A percentile compares a stretch with the other conserved stretches of the same genome.
These are phyloP conservation scores for Cryptococcus amylolentus DNA, from an alignment of 1,284 basidiomycete species.

Conservation along the genomic window DNA sequence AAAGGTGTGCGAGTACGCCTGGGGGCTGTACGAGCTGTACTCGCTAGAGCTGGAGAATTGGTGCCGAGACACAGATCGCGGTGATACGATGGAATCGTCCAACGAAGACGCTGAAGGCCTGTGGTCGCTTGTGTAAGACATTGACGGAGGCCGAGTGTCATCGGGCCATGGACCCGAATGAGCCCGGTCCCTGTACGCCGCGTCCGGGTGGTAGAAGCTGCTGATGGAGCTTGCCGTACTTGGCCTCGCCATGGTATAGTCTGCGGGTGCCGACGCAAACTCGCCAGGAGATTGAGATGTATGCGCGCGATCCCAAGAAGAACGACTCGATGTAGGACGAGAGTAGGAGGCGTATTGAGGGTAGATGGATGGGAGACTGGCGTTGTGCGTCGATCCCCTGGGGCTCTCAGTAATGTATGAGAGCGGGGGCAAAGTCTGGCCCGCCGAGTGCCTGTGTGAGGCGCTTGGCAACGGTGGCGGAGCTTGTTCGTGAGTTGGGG, in stretches of 20 bases:
- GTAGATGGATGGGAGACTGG: no score
- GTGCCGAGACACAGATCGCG: neutral
- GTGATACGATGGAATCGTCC: neutral
- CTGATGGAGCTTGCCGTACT: slow-evolving; percentile 13
- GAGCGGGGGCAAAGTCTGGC: slow-evolving; percentile 13
- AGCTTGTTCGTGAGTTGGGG: slow-evolving; percentile 11
- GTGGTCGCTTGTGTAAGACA: neutral
- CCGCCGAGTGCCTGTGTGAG: neutral
- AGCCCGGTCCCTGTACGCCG: neutral
- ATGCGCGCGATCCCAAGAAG: slow-evolving; percentile 6
- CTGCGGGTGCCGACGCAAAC: slow-evolving; percentile 8
- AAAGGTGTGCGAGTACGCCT: neutral
- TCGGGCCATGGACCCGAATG: neutral
- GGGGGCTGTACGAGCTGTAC: neutral
- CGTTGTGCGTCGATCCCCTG: no score
- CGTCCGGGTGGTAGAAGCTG: slow-evolving; percentile 5
- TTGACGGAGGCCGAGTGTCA: slow-evolving; percentile 10
- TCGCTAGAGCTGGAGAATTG: neutral
- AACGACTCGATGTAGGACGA: slow-evolving; percentile 6
- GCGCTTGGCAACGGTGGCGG: neutral
- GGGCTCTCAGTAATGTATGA: slow-evolving; percentile 13
- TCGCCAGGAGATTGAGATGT: slow-evolving; percentile 6
- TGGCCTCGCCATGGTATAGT: slow-evolving; percentile 14
- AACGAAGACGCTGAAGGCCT: neutral
- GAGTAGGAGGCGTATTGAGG: no score